These are phyloP conservation scores for Myriosclerotinia duriaeana DNA, from an alignment of 2,329 filamentous ascomycete species.

Conservation along the genomic window DNA sequence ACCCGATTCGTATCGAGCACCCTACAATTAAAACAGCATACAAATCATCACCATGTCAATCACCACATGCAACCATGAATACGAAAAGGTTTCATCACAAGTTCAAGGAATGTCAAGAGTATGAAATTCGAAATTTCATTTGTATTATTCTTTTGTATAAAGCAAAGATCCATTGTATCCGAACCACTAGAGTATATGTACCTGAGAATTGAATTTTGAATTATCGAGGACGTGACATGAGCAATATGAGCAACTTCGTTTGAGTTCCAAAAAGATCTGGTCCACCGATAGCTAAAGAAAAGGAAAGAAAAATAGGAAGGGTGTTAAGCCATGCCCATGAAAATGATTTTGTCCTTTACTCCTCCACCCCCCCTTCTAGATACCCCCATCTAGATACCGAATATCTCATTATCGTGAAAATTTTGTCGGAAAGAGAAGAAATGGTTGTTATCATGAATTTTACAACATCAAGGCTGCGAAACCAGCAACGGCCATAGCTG, in stretches of 20 bases:
- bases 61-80: neutral
- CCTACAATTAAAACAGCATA: neutral
- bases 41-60: neutral
- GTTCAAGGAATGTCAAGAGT: neutral
- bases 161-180: slow-evolving; percentile 22
- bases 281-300: slow-evolving; percentile 20
- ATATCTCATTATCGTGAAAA: slow-evolving; percentile 26
- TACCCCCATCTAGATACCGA: slow-evolving; percentile 24
- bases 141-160: slow-evolving; percentile 19
- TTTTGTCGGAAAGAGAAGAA: slow-evolving; percentile 20
- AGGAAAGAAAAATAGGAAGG: slow-evolving; percentile 22
- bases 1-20: neutral
- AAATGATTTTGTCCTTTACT: slow-evolving; percentile 32
- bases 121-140: slow-evolving; percentile 12
- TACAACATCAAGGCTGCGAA: slow-evolving; percentile 35
- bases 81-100: neutral
- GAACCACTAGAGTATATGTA: slow-evolving; percentile 28
- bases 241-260: slow-evolving; percentile 30
- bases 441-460: slow-evolving; percentile 23
- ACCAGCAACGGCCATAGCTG: slow-evolving; percentile 33
- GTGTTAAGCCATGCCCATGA: slow-evolving; percentile 8
- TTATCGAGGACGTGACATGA: slow-evolving; percentile 27
- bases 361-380: slow-evolving; percentile 24
- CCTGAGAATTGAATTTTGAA: slow-evolving; percentile 29
- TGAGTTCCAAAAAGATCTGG: slow-evolving; percentile 30